A percentile compares a stretch with the other conserved stretches of the same genome.
These are phyloP conservation scores for Discostella pseudostelligera DNA, from an alignment of 108 stramenopile genomes.

Conservation along the genomic window DNA sequence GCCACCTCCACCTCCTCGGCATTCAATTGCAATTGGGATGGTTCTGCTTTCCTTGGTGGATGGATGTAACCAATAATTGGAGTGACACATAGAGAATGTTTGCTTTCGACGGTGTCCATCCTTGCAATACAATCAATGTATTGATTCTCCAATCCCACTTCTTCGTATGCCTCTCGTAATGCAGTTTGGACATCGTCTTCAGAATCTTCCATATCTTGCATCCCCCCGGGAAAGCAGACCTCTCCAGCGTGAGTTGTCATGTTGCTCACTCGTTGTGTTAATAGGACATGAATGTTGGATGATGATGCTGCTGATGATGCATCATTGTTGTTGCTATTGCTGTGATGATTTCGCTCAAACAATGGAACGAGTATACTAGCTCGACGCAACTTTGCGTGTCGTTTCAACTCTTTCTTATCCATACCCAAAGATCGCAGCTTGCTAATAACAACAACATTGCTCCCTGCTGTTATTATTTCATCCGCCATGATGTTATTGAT, in stretches of 20 bases:
- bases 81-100: conserved; percentile 59
- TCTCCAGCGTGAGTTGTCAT: conserved; percentile 67
- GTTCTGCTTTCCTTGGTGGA: conserved; percentile 33
- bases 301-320: too few relatives aligned
- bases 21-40: conserved; percentile 41
- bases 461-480: not conserved
- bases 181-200: conserved; percentile 62
- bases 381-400: conserved; percentile 22
- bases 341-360: conserved; percentile 31
- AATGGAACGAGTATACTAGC: conserved; percentile 48
- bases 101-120: conserved; percentile 51
- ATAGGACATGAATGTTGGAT: conserved; percentile 46
- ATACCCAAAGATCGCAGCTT: conserved; percentile 22
- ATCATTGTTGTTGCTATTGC: not conserved
- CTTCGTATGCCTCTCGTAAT: conserved; percentile 64
- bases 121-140: conserved; percentile 41
- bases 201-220: conserved; percentile 56
- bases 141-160: conserved; percentile 57
- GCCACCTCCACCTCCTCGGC: conserved; percentile 62
- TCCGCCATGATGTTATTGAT: not conserved
- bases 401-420: conserved; percentile 28
- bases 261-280: conserved; percentile 56
- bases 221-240: conserved; percentile 74
- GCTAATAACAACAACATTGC: not conserved
- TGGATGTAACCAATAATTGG: conserved; percentile 54